These are phyloP conservation scores for Gymnopilus junonius DNA, from an alignment of 768 basidiomycete genomes.

Conservation along the genomic window DNA sequence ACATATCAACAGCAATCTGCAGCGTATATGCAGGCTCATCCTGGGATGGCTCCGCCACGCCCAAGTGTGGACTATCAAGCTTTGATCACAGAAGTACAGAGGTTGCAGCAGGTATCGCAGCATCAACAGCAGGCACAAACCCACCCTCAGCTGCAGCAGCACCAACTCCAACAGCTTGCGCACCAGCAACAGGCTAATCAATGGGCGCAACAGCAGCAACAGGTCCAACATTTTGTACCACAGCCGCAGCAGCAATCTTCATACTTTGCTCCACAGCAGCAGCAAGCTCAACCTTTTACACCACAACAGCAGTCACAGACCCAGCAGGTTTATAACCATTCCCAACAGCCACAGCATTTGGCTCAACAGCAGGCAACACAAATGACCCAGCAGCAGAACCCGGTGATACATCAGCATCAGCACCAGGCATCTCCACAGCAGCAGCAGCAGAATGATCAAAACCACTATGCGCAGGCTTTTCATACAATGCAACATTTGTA, in stretches of 20 bases:
- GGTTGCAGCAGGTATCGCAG: conserved; percentile 14
- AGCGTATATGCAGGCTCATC: conserved; percentile 18
- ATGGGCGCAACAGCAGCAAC: conserved; percentile 15
- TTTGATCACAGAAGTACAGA: conserved; percentile 26
- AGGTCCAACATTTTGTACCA: conserved; percentile 14
- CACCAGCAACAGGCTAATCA: conserved; percentile 24
- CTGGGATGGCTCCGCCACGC: conserved; percentile 14
- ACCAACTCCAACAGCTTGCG: conserved; percentile 12
- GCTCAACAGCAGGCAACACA: conserved; percentile 7
- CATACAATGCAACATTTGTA: conserved; percentile 5
- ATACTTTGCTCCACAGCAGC: too few relatives aligned
- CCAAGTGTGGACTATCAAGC: conserved; percentile 22
- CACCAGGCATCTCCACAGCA: neutral
- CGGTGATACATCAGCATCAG: conserved; percentile 5
- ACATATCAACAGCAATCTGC: conserved; percentile 21
- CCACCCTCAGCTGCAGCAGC: conserved; percentile 3
- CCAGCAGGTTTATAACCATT: neutral
- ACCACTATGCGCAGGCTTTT: conserved; percentile 13
- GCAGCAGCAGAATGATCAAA: neutral
- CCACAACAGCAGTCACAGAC: conserved; percentile 21
- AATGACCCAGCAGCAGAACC: conserved; percentile 1
- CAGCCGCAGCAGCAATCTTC: neutral
- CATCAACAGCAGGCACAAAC: conserved; percentile 10
- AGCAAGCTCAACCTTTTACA: conserved; percentile 4
- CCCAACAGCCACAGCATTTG: neutral